Evolutionary conservation across 768 basidiomycete species (phyloP).

Genomic region (Russula sp.): DNA sequence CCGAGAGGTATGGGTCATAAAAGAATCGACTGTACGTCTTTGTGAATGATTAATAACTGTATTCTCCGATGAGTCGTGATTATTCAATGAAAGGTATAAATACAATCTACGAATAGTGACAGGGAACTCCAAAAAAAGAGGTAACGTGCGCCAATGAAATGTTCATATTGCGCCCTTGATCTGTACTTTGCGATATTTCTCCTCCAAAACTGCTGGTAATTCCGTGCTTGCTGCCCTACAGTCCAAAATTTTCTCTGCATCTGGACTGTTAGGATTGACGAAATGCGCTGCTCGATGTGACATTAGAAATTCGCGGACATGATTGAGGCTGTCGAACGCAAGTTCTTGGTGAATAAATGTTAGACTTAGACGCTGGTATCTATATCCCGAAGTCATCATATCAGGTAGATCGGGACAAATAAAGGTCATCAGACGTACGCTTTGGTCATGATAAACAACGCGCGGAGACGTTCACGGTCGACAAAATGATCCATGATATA

Average conservation of each 20-base stretch:
- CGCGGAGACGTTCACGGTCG: conserved; percentile 81
- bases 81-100: conserved; percentile 18
- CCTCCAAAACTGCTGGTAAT: conserved; percentile 65
- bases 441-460: conserved; percentile 87
- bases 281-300: conserved; percentile 67
- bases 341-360: conserved; percentile 76
- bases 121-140: not conserved
- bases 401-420: conserved; percentile 11
- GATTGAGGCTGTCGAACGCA: conserved; percentile 68
- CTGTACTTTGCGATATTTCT: conserved; percentile 80
- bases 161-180: conserved; percentile 89
- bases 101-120: conserved; percentile 13
- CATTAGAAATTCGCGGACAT: conserved; percentile 65
- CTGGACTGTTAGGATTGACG: conserved; percentile 58
- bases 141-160: conserved; percentile 21
- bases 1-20: too few species aligned
- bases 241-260: conserved; percentile 64
- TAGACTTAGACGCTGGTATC: conserved; percentile 80
- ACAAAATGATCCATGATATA: conserved; percentile 99
- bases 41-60: not conserved
- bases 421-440: conserved; percentile 57
- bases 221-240: conserved; percentile 59
- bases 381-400: conserved; percentile 37
- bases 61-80: conserved; percentile 11
- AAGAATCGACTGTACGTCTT: not conserved